These are phyloP conservation scores for Ceratocystis variospora DNA, from an alignment of 2,329 filamentous ascomycete species.

Conservation along the genomic window DNA sequence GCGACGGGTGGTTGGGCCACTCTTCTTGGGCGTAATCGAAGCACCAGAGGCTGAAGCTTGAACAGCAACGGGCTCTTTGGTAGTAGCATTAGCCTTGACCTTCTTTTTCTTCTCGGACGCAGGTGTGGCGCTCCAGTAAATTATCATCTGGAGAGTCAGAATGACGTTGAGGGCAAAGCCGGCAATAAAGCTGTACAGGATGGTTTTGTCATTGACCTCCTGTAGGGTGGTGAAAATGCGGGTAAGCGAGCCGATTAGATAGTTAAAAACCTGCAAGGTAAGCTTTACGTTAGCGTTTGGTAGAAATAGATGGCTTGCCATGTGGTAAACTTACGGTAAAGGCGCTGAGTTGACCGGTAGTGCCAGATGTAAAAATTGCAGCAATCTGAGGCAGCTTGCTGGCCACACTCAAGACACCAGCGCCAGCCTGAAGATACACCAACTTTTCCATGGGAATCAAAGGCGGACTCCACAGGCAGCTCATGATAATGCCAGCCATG, in stretches of 20 bases:
- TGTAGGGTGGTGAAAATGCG: constrained; percentile 96
- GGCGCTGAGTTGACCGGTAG: constrained; percentile 88
- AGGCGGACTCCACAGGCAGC: constrained; percentile 46
- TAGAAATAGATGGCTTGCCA: not conserved
- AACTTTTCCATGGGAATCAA: constrained; percentile 56
- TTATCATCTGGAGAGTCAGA: constrained; percentile 78
- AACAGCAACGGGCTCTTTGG: constrained; percentile 19
- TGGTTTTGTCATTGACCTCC: constrained; percentile 92
- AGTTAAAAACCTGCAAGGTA: constrained; percentile 76
- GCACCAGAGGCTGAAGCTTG: constrained; percentile 24
- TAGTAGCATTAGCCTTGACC: constrained; percentile 21
- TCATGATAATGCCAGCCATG: constrained; percentile 38
- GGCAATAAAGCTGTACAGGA: constrained; percentile 85
- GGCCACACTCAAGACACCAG: constrained; percentile 67
- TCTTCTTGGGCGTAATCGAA: constrained; percentile 29
- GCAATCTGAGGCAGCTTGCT: constrained; percentile 91
- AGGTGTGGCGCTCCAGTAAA: constrained; percentile 70
- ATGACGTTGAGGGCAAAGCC: constrained; percentile 83
- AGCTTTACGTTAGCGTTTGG: not conserved
- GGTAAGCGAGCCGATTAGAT: constrained; percentile 78
- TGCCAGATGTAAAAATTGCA: constrained; percentile 70
- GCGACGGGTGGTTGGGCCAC: constrained; percentile 31
- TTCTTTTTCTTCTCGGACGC: constrained; percentile 32
- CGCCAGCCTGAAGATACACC: constrained; percentile 67
- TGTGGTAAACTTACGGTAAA: constrained; percentile 61